Evolutionary conservation across 164 flowering plant species (phyloP), one percentile per base, ranked within the genome.

Genomic region (Litsea cubeba): DNA sequence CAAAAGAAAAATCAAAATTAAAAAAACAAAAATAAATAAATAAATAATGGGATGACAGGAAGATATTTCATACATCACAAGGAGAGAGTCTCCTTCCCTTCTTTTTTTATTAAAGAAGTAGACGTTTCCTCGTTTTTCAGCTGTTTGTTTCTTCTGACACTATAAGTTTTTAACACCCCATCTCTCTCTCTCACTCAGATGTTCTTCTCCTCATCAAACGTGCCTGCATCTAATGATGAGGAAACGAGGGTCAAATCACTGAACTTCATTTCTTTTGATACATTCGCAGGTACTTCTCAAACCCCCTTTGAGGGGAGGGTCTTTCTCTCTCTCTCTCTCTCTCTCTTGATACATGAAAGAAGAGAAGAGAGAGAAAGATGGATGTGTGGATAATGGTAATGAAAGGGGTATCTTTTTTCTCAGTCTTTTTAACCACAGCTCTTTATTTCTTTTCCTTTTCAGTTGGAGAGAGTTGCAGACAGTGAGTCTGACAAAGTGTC

Each of bases 41-140:
- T 1, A 22, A 63, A 12, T 63, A 17, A 30, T 15, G 28, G 18
- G 60, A 54, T 15, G 60, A 54, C n/a, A 54, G n/a, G n/a, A 54
- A 54, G 60, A 54, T 54, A 54, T 15, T 54, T 54, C 18, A 54
- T 17, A 54, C 60, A 54, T 54, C 60, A 54, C 6, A 15, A 3
- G 1, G 7, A 0, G n/a, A 20, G 17, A 54, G 20, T 15, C 60
- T 54, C n/a, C n/a, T 68, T 23, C 14, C 49, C 35, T 49, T 66
- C 22, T 2, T 63, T 65, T 77, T 57, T 58, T 49, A 71, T 72
- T 75, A 72, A 77, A 76, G 92, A 89, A 85, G 88, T 71, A 82
- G 94, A 92, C 97, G 87, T 88, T 92, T 86, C 95, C 97, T 91
- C 90, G 91, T 88, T 87, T 87, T 87, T 88, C 89, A 83, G 83